phyloP scores from a whole-genome alignment of 371 early-diverging fungal species.

The Circinella minor region DNA sequence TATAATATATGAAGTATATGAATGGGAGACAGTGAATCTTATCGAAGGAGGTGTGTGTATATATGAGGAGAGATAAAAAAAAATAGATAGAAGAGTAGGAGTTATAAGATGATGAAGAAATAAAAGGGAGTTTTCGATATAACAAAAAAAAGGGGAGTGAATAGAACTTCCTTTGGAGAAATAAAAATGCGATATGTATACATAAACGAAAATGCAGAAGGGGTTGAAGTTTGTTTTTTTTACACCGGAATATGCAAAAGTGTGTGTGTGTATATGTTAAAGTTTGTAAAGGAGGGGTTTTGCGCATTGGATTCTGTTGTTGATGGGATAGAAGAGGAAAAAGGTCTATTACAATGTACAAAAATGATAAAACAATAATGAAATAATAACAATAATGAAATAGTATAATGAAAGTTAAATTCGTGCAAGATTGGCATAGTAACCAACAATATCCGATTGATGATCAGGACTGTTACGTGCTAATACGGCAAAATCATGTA shows the following conservation, averaged over 20 bases:
- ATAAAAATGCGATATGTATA: no score
- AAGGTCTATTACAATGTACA: not conserved
- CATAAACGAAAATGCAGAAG: not conserved
- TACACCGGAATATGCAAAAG: not conserved
- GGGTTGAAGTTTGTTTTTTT: not conserved
- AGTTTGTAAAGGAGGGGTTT: not conserved
- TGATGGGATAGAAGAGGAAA: no score
- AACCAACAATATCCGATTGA: slow-evolving; percentile 15
- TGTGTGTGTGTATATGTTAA: not conserved
- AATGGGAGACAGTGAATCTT: not conserved
- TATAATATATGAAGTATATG: not conserved
- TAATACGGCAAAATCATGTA: slow-evolving; percentile 14
- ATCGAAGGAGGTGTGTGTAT: not conserved
- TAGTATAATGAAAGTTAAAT: not conserved
- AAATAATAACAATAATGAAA: not conserved
- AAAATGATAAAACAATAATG: not conserved
- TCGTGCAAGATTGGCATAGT: slow-evolving; percentile 24
- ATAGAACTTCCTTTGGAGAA: no score
- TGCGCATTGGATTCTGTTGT: not conserved
- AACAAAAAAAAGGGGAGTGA: no score
- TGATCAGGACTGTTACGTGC: slow-evolving; percentile 19
- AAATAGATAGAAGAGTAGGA: not conserved
- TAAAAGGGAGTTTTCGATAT: no score
- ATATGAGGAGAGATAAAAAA: not conserved
- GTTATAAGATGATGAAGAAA: no score